A percentile compares a stretch with the other conserved stretches of the same genome.
phyloP scores from a whole-genome alignment of 1,284 basidiomycete species.

The Moesziomyces sp. region DNA sequence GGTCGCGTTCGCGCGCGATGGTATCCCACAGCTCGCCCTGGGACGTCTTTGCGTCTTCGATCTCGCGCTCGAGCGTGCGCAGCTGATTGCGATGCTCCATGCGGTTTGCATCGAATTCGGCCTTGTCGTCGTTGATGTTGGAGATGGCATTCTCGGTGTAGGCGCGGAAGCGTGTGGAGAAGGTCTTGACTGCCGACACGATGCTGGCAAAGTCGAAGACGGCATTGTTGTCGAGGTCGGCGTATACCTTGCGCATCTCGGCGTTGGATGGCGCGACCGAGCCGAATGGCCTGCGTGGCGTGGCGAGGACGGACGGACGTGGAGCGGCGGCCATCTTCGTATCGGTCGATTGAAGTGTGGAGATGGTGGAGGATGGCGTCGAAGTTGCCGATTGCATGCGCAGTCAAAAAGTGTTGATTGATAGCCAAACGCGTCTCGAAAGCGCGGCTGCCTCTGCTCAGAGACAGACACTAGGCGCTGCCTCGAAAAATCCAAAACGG shows the following conservation, averaged over 20 bases:
- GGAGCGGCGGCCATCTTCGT: slow-evolving; percentile 28
- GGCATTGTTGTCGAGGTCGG: slow-evolving; percentile 47
- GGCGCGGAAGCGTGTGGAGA: slow-evolving; percentile 48
- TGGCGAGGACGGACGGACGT: slow-evolving; percentile 38
- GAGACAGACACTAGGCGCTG: slow-evolving; percentile 16
- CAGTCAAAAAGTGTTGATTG: neutral
- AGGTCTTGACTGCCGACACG: slow-evolving; percentile 43
- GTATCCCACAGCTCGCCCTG: slow-evolving; percentile 59
- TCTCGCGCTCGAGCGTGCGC: slow-evolving; percentile 49
- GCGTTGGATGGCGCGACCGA: slow-evolving; percentile 35
- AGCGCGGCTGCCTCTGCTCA: no score
- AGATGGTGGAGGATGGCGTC: slow-evolving; percentile 8
- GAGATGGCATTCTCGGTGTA: slow-evolving; percentile 56
- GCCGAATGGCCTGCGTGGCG: slow-evolving; percentile 38
- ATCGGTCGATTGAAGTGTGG: neutral
- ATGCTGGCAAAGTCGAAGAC: slow-evolving; percentile 58
- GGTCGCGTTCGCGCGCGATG: slow-evolving; percentile 55
- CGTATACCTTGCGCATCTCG: slow-evolving; percentile 48
- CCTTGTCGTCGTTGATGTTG: slow-evolving; percentile 53
- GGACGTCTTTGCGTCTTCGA: slow-evolving; percentile 51
- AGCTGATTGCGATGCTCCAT: slow-evolving; percentile 50
- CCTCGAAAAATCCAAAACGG: neutral
- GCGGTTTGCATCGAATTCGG: slow-evolving; percentile 48
- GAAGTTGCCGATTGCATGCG: no score
- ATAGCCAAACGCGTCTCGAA: neutral